Percentiles rank a stretch among this genome's conserved stretches.
phyloP scores from a whole-genome alignment of 495 filamentous ascomycete genomes.

The Hypoxylon subgilvum region DNA sequence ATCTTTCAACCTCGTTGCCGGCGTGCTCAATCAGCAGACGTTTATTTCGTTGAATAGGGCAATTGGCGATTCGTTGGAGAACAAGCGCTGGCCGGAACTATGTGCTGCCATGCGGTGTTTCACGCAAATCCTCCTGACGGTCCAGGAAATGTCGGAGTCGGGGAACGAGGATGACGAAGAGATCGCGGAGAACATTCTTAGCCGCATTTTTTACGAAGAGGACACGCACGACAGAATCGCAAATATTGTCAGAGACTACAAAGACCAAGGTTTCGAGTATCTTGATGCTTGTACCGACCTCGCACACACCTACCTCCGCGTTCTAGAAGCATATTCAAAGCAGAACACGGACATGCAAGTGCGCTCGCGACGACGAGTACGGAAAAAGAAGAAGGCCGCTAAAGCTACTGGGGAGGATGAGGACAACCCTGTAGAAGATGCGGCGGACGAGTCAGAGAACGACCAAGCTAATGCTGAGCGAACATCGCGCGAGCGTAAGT shows the following conservation, averaged over 20 bases:
- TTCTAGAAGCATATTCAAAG: constrained; percentile 92
- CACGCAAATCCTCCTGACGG: constrained; percentile 83
- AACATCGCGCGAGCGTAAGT: constrained; percentile 81
- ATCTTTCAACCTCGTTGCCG: constrained; percentile 83
- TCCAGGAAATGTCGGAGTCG: constrained; percentile 90
- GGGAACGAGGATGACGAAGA: constrained; percentile 91
- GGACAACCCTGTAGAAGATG: constrained; percentile 49
- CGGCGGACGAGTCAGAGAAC: constrained; percentile 70
- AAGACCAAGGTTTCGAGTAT: constrained; percentile 92
- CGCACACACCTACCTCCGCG: constrained; percentile 85
- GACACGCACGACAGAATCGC: constrained; percentile 87
- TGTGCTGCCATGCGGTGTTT: constrained; percentile 91
- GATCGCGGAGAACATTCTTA: constrained; percentile 96
- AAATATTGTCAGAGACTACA: constrained; percentile 78
- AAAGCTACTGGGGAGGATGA: constrained; percentile 48
- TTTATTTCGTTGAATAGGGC: constrained; percentile 84
- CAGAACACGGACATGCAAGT: constrained; percentile 93
- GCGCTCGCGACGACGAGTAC: constrained; percentile 72
- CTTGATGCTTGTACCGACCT: constrained; percentile 92
- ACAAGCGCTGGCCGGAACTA: constrained; percentile 84
- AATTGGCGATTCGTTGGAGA: constrained; percentile 78
- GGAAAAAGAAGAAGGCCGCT: constrained; percentile 70
- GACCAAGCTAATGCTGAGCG: constrained; percentile 75
- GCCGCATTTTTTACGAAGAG: constrained; percentile 97
- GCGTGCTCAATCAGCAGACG: constrained; percentile 88